Base-by-base conservation (phyloP, 306 rosid genomes). In the Glycine soja region DNA sequence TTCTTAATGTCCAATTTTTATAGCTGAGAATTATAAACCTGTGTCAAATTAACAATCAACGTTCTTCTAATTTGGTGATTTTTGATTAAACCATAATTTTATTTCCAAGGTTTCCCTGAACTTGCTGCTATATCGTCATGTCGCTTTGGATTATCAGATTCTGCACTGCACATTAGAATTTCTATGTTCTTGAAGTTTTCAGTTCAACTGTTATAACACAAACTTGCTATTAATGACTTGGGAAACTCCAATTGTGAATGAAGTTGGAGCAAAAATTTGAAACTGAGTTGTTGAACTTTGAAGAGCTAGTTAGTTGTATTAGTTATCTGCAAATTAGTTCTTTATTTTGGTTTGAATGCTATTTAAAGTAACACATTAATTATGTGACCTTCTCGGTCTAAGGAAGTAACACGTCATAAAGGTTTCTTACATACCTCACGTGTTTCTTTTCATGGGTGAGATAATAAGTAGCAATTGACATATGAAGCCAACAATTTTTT, bases 121-220 rank as follows among this genome's bases (percentile, higher is more conserved):
- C 58, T 45, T 81, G 13, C 12, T 74, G 76, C 61, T 65, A 53
- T 32, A 53, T 42, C 14, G 24, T 52, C 48, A 52, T 7, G 10
- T 14, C 53, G 47, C 24, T 72, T 74, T 24, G 76, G 16, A 67
- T 46, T 68, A 67, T 75, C 70, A 74, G 71, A 67, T 57, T 82
- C 45, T 75, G 63, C 45, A 30, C 45, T 14, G 45, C 13, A 48
- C 8, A 57, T 75, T 74, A 56, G 47, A 68, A 46, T 64, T 54
- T 4, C 30, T 58, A 52, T 80, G 42, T 24, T 67, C 54, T 57
- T 82, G 76, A 70, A 16, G 30, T 36, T 50, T 64, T 51, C 66
- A 14, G 34, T 70, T 77, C 51, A 18, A 18, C 14, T 71, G 10
- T 74, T 42, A 68, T 74, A 8, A 8, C 43, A 65, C 24, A 66